phyloP scores from a whole-genome alignment of 2,329 filamentous ascomycete species.

The Didymella pomorum region DNA sequence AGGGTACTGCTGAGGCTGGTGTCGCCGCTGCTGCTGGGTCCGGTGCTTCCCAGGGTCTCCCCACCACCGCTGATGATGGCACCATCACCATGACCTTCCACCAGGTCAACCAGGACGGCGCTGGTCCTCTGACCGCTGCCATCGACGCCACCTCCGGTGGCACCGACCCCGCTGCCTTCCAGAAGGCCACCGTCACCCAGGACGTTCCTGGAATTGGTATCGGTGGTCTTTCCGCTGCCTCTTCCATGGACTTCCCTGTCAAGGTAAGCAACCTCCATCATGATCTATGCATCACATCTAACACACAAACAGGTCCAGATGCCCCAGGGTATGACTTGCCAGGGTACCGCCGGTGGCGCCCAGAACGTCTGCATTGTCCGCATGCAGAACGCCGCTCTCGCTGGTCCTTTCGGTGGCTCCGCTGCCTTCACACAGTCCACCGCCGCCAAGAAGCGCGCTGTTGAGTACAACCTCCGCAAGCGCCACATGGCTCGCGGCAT shows the following conservation, averaged over 20 bases:
- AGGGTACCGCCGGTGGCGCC: slow-evolving; percentile 65
- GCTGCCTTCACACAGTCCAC: slow-evolving; percentile 70
- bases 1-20: slow-evolving; percentile 59
- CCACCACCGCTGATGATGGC: slow-evolving; percentile 68
- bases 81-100: slow-evolving; percentile 70
- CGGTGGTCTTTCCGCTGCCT: slow-evolving; percentile 65
- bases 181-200: slow-evolving; percentile 65
- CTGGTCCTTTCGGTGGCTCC: slow-evolving; percentile 72
- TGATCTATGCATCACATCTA: slow-evolving; percentile 5
- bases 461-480: slow-evolving; percentile 61
- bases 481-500: slow-evolving; percentile 48
- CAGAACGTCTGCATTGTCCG: slow-evolving; percentile 71
- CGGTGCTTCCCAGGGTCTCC: slow-evolving; percentile 64
- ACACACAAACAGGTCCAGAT: slow-evolving; percentile 60
- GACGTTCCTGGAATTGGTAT: slow-evolving; percentile 68
- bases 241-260: slow-evolving; percentile 70
- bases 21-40: slow-evolving; percentile 64
- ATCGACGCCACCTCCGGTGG: slow-evolving; percentile 71
- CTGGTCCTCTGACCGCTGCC: slow-evolving; percentile 67
- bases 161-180: slow-evolving; percentile 67
- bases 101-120: slow-evolving; percentile 76
- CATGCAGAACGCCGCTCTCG: slow-evolving; percentile 67
- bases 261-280: slow-evolving; percentile 42
- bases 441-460: slow-evolving; percentile 67
- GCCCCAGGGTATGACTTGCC: slow-evolving; percentile 72